Evolutionary conservation across 1,284 basidiomycete species (phyloP).

Genomic region (Apiotrichum laibachii): DNA sequence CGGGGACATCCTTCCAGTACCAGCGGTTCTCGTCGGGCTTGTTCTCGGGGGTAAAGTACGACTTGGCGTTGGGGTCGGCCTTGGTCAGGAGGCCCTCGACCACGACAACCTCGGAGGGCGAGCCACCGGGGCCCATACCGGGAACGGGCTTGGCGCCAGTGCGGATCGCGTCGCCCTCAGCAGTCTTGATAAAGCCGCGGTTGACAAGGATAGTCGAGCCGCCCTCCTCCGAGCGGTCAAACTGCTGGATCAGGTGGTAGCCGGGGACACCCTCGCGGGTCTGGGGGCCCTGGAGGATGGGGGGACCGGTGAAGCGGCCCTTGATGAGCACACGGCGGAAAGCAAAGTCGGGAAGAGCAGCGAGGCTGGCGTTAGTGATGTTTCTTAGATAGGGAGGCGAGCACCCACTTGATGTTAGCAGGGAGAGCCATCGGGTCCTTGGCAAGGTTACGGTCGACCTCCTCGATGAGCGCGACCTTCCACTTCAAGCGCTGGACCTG

Average conservation of each 20-base stretch:
- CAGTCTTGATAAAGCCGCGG: conserved; percentile 75
- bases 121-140: conserved; percentile 27
- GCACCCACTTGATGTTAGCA: conserved; percentile 76
- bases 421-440: conserved; percentile 77
- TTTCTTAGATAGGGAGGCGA: not conserved
- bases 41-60: conserved; percentile 81
- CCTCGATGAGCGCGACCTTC: conserved; percentile 92
- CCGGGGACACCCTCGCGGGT: conserved; percentile 75
- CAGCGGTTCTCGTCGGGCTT: conserved; percentile 74
- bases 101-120: conserved; percentile 36
- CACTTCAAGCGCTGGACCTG: conserved; percentile 85
- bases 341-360: conserved; percentile 75
- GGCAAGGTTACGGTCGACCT: conserved; percentile 85
- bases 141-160: conserved; percentile 55
- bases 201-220: conserved; percentile 68
- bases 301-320: conserved; percentile 73
- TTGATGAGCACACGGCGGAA: conserved; percentile 78
- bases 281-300: conserved; percentile 80
- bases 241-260: conserved; percentile 38
- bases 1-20: conserved; percentile 85
- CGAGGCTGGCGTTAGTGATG: conserved; percentile 33
- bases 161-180: conserved; percentile 43
- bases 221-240: conserved; percentile 24
- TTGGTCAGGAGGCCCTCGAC: conserved; percentile 62
- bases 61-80: conserved; percentile 59